Evolutionary conservation across 805 yeast genomes (phyloP).

Genomic region (Komagataella ulmi): DNA sequence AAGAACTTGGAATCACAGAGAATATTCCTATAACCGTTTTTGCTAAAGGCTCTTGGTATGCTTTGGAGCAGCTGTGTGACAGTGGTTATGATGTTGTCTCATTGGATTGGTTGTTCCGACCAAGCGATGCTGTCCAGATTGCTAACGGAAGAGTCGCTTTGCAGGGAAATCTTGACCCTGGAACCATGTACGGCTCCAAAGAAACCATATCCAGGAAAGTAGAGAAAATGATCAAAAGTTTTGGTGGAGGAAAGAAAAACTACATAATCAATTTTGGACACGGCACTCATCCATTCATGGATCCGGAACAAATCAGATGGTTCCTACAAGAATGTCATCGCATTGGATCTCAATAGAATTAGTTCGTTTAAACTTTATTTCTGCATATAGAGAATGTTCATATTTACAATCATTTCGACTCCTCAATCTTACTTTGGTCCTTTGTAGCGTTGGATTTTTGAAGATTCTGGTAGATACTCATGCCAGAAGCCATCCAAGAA

Average conservation of each 20-base stretch:
- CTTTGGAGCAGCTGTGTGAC: conserved; percentile 71
- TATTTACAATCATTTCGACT: neutral
- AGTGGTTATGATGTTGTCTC: conserved; percentile 82
- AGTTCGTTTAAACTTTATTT: neutral
- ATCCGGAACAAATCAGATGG: conserved; percentile 76
- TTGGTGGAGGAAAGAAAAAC: conserved; percentile 86
- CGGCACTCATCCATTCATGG: conserved; percentile 97
- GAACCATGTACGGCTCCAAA: conserved; percentile 81
- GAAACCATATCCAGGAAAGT: conserved; percentile 73
- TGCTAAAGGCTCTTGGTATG: conserved; percentile 97
- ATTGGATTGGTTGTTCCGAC: conserved; percentile 83
- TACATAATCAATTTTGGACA: conserved; percentile 95
- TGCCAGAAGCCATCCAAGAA: conserved; percentile 61
- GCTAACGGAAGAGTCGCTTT: conserved; percentile 66
- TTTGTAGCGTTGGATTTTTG: neutral
- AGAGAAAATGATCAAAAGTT: conserved; percentile 76
- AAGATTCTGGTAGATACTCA: conserved; percentile 44
- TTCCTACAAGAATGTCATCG: conserved; percentile 84
- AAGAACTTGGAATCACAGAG: conserved; percentile 59
- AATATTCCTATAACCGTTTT: conserved; percentile 79
- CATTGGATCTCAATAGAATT: conserved; percentile 31
- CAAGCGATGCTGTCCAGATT: conserved; percentile 68
- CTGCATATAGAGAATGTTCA: neutral
- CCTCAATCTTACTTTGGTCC: neutral
- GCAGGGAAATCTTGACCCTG: conserved; percentile 96